phyloP scores from a whole-genome alignment of 1,284 basidiomycete genomes.

The Grifola frondosa region DNA sequence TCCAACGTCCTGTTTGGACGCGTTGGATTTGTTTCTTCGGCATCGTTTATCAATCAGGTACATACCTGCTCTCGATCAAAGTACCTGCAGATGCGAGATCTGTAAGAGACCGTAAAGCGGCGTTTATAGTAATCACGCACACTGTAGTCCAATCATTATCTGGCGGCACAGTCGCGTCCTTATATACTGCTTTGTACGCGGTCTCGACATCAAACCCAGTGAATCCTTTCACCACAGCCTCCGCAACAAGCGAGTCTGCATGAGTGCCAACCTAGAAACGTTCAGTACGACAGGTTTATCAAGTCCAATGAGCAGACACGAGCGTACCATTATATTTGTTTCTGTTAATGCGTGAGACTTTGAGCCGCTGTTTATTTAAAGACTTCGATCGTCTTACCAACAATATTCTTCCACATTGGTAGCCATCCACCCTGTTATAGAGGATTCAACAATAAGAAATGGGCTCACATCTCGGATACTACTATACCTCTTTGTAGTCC shows the following conservation, averaged over 20 bases:
- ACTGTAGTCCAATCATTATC: constrained; percentile 51
- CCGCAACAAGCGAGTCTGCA: constrained; percentile 75
- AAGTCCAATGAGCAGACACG: too few relatives aligned
- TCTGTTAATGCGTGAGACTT: too few relatives aligned
- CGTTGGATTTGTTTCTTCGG: too few relatives aligned
- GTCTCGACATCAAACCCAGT: constrained; percentile 57
- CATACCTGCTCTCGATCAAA: constrained; percentile 68
- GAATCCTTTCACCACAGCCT: constrained; percentile 66
- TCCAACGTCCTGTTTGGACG: too few relatives aligned
- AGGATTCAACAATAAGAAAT: background rate
- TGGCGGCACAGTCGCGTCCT: constrained; percentile 69
- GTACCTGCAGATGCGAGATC: constrained; percentile 47
- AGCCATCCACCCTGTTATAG: constrained; percentile 67
- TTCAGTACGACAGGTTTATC: background rate
- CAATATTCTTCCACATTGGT: constrained; percentile 89
- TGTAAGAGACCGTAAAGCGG: too few relatives aligned
- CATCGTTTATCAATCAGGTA: constrained; percentile 42
- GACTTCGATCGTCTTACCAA: constrained; percentile 28
- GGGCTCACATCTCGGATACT: background rate
- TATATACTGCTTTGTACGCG: constrained; percentile 73
- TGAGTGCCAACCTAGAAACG: constrained; percentile 64
- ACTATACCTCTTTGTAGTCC: constrained; percentile 60
- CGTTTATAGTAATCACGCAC: constrained; percentile 33
- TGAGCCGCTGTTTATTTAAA: too few relatives aligned
- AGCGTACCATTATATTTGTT: constrained; percentile 71